Evolutionary conservation across 176 grass and related monocot genomes (phyloP).

Genomic region (Pontederia paniculata): DNA sequence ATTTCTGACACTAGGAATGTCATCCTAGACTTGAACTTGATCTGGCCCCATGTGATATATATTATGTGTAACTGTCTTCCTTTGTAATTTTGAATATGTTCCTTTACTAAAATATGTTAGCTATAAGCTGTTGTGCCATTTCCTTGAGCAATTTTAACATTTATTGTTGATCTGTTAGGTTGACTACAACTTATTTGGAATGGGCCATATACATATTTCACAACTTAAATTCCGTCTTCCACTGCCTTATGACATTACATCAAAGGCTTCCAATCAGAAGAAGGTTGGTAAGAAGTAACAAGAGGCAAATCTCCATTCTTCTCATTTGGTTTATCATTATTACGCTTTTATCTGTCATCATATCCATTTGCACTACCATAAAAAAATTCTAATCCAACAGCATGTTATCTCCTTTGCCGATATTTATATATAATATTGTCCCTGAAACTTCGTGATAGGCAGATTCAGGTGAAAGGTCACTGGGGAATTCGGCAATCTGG

Average conservation of each 20-base stretch:
- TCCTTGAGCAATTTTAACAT: conserved; percentile 8
- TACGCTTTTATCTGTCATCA: conserved; percentile 3
- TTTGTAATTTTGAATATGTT: no score
- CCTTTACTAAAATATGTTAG: not conserved
- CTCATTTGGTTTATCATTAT: conserved; percentile 12
- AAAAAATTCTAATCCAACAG: no score
- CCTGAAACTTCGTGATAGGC: conserved; percentile 24
- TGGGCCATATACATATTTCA: conserved; percentile 89
- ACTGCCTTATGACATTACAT: conserved; percentile 56
- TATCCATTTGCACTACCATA: no score
- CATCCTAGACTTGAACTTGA: no score
- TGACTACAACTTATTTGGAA: conserved; percentile 97
- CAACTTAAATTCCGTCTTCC: conserved; percentile 73
- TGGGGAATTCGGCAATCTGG: conserved; percentile 47
- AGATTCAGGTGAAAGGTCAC: conserved; percentile 37
- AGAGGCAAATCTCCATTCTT: conserved; percentile 17
- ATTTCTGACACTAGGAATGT: no score
- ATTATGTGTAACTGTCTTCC: no score
- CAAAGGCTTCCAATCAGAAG: conserved; percentile 25
- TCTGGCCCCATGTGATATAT: no score
- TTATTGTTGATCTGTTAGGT: conserved; percentile 48
- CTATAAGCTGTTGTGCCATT: not conserved
- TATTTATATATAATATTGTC: not conserved
- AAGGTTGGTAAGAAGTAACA: conserved; percentile 25
- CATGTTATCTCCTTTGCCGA: no score